These are phyloP conservation scores for Microbotryum lychnidis-dioicae DNA, from an alignment of 1,284 basidiomycete genomes.

Conservation along the genomic window DNA sequence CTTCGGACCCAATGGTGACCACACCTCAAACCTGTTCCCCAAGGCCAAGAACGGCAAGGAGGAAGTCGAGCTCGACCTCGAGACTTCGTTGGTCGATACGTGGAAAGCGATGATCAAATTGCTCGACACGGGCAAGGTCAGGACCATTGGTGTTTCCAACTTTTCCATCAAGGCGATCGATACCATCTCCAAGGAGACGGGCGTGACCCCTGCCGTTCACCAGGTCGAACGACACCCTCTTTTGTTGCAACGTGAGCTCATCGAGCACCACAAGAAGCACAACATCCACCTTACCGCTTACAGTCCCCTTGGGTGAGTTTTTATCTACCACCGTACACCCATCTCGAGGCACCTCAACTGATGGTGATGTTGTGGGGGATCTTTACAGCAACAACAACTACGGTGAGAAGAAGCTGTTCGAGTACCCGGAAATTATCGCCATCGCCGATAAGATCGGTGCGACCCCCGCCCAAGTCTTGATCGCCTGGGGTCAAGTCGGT, in stretches of 20 bases:
- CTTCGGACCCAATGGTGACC: conserved; percentile 10
- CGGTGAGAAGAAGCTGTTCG: conserved; percentile 18
- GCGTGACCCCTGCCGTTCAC: conserved; percentile 30
- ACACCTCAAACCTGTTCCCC: conserved; percentile 46
- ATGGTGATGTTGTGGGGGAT: too few species aligned
- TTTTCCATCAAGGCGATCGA: conserved; percentile 27
- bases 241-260: conserved; percentile 28
- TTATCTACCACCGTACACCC: too few species aligned
- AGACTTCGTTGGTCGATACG: conserved; percentile 62
- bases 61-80: conserved; percentile 52
- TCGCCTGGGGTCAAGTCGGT: conserved; percentile 42
- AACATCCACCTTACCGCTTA: conserved; percentile 41
- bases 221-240: conserved; percentile 32
- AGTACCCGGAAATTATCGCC: conserved; percentile 37
- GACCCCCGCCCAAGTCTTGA: conserved; percentile 40
- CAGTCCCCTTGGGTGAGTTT: conserved; percentile 37
- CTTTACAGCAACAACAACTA: conserved; percentile 35
- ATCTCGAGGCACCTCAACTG: too few species aligned
- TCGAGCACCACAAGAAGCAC: conserved; percentile 28
- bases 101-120: conserved; percentile 69
- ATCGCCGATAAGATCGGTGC: conserved; percentile 38
- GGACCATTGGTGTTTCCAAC: conserved; percentile 33
- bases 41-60: conserved; percentile 45
- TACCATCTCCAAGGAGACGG: conserved; percentile 29
- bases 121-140: conserved; percentile 37